phyloP scores from a whole-genome alignment of 306 rosid species.

The Nissolia schottii region DNA sequence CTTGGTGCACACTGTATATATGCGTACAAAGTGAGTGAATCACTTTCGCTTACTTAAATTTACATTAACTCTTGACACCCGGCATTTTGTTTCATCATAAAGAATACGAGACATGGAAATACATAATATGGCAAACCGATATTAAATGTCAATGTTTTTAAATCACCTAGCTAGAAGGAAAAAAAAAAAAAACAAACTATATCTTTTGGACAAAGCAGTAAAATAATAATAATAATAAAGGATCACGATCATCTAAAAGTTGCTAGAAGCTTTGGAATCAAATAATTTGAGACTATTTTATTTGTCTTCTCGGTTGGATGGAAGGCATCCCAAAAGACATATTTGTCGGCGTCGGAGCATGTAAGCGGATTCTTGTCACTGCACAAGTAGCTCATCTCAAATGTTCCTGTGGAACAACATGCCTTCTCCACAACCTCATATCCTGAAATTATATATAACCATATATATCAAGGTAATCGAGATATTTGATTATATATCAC shows the following conservation, averaged over 20 bases:
- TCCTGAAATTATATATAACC: too few relatives aligned
- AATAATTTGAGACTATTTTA: slow-evolving; percentile 13
- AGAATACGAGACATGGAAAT: neutral
- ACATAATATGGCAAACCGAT: neutral
- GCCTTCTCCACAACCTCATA: slow-evolving; percentile 28
- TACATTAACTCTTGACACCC: too few relatives aligned
- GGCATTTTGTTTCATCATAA: too few relatives aligned
- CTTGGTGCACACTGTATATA: too few relatives aligned
- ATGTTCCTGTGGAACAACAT: slow-evolving; percentile 39
- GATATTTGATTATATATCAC: too few relatives aligned
- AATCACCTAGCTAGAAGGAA: neutral
- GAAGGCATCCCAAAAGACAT: slow-evolving; percentile 46
- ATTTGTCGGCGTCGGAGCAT: slow-evolving; percentile 32
- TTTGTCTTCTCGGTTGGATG: slow-evolving; percentile 41
- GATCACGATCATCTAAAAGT: slow-evolving; percentile 19
- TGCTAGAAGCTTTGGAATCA: slow-evolving; percentile 13
- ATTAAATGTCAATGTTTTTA: neutral
- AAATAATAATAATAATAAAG: neutral
- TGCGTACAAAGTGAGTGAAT: too few relatives aligned
- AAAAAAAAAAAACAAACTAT: too few relatives aligned
- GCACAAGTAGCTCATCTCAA: slow-evolving; percentile 41
- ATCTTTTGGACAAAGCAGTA: too few relatives aligned
- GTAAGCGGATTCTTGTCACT: slow-evolving; percentile 31
- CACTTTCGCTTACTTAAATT: too few relatives aligned
- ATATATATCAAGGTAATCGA: too few relatives aligned